These are phyloP conservation scores for Angomonas ambiguus DNA, from an alignment of 208 protist genomes.

Conservation along the genomic window DNA sequence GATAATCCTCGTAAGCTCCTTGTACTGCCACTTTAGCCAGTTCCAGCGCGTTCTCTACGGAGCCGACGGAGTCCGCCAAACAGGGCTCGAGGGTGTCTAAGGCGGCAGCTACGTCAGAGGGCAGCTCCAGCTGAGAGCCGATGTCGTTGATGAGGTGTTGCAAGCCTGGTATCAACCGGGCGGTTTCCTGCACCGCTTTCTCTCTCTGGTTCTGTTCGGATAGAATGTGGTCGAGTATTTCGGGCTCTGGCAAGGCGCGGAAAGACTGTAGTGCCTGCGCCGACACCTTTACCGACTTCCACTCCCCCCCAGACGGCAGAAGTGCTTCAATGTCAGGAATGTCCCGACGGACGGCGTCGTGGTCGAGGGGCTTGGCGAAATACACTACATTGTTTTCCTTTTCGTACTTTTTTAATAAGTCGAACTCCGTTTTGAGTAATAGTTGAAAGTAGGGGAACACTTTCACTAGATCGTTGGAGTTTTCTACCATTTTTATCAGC, in stretches of 20 bases:
- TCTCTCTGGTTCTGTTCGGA: slow-evolving; percentile 1
- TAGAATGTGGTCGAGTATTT: slow-evolving; percentile 9
- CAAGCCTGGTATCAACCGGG: slow-evolving; percentile 6
- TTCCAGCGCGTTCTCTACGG: slow-evolving; percentile 16
- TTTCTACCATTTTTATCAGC: slow-evolving; percentile 15
- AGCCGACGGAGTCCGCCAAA: slow-evolving; percentile 12
- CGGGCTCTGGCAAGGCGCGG: slow-evolving; percentile 9
- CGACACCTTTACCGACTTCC: background rate
- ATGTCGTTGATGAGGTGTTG: slow-evolving; percentile 8
- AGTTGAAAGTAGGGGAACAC: slow-evolving; percentile 37
- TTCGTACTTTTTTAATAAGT: slow-evolving; percentile 34
- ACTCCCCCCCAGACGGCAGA: background rate
- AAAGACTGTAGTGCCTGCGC: background rate
- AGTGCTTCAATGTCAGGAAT: slow-evolving; percentile 29
- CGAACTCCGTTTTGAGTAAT: slow-evolving; percentile 31
- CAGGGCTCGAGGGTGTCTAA: slow-evolving; percentile 22
- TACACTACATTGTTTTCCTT: slow-evolving; percentile 64
- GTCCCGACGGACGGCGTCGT: slow-evolving; percentile 39
- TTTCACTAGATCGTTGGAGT: slow-evolving; percentile 37
- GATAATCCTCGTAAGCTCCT: slow-evolving; percentile 7
- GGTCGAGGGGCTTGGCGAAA: slow-evolving; percentile 25
- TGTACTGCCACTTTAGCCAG: slow-evolving; percentile 17
- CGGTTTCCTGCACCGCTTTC: slow-evolving; percentile 8
- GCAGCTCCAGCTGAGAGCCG: slow-evolving; percentile 5
- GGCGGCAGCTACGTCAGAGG: slow-evolving; percentile 12